phyloP scores from a whole-genome alignment of 164 flowering plant genomes.

The Platanus orientalis region DNA sequence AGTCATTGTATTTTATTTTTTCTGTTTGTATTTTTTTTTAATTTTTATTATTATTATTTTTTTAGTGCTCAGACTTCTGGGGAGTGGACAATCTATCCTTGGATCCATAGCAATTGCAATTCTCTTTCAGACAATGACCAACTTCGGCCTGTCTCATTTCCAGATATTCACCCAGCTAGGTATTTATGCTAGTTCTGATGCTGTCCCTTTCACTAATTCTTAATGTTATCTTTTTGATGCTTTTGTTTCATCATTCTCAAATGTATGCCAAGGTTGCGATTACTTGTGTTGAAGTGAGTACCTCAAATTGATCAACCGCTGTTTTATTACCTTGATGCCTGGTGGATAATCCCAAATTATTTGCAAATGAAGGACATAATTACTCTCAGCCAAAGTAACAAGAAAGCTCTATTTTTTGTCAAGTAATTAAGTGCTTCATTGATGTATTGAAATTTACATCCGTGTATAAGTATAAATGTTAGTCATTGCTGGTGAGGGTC shows the following conservation, averaged over 20 bases:
- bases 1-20: slow-evolving; percentile 1
- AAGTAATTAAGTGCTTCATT: no score
- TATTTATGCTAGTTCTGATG: slow-evolving; percentile 17
- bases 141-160: slow-evolving; percentile 79
- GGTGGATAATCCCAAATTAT: no score
- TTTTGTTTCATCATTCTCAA: background rate
- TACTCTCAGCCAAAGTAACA: no score
- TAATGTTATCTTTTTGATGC: background rate
- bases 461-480: no score
- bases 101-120: slow-evolving; percentile 98
- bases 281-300: background rate
- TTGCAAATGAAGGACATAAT: no score
- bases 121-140: slow-evolving; percentile 88
- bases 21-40: background rate
- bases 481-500: no score
- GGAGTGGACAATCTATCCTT: slow-evolving; percentile 95
- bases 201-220: background rate
- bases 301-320: background rate
- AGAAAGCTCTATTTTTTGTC: no score
- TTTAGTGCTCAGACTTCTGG: slow-evolving; percentile 52
- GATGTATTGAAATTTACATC: no score
- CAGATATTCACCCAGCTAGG: slow-evolving; percentile 98
- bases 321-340: no score
- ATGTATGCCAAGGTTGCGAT: background rate
- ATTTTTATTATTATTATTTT: no score